Evolutionary conservation across 768 basidiomycete species (phyloP), one percentile per base, ranked within the genome.

Genomic region (Mycena epipterygia): DNA sequence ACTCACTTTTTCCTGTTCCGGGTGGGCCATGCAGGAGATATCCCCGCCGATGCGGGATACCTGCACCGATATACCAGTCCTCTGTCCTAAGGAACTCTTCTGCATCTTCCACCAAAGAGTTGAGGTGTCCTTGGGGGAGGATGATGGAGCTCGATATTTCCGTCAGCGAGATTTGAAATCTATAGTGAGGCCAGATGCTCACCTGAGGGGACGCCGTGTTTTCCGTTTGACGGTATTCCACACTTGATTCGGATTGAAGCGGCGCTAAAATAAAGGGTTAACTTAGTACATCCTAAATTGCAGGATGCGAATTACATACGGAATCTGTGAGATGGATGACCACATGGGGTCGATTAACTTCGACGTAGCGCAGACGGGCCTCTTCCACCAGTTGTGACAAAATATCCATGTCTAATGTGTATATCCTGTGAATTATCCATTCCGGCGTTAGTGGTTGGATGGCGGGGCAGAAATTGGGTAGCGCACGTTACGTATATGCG

Each of bases 1-100:
- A 77, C 83, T 67, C 49, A 89, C 88, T 89, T 78, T 90, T 91
- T 9, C 89, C 89, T 8, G 88, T 89, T 21, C 89, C 89, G n/a
- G 89, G 89, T 23, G 87, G 88, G 0, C 90, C 90, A 76, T 88
- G 81, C 7, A 91, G 78, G 21, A 90, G 79, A 68, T 89, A 90
- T 0, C 90, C 90, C 30, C 89, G 80, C 11, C 87, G 81, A 70
- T 90, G 85, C 2, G 89, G 89, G 53, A 90, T 90, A 0, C 90
- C 89, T 0, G 87, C 85, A 44, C 85, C 82, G 39, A 79, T 68
- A 71, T 90, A 91, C 90, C 90, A 91, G n/a, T 85, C 80, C 67
- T 89, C 88, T 9, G 84, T 81, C 23, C 80, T 78, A 23, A 90
- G 74, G 70, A 90, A 91, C 62, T 90, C 89, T 27, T 80, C 79